Conservation (phyloP, 169 alveolate genomes). For the Theileria parva region DNA sequence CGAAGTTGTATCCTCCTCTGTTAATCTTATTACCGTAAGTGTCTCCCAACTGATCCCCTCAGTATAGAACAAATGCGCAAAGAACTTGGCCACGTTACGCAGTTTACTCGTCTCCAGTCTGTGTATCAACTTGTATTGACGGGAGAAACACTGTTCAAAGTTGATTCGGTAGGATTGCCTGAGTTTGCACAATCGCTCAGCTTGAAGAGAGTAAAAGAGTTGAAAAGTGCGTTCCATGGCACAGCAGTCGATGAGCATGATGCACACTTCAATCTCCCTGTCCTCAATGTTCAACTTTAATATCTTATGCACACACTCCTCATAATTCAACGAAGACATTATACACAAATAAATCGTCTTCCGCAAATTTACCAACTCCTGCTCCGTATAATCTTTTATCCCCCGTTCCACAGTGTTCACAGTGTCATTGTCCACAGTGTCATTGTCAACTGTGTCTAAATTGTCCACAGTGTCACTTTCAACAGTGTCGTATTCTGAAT, state of each 20-base stretch:
- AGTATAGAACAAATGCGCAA: conserved; percentile 92
- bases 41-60: conserved; percentile 83
- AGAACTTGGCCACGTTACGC: conserved; percentile 95
- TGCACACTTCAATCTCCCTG: conserved; percentile 91
- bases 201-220: conserved; percentile 92
- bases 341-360: conserved; percentile 95
- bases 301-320: conserved; percentile 97
- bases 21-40: conserved; percentile 86
- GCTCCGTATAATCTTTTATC: conserved; percentile 90
- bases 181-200: conserved; percentile 93
- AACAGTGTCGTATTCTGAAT: conserved; percentile 79
- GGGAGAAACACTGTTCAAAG: conserved; percentile 85
- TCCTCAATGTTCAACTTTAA: conserved; percentile 93
- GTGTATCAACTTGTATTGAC: conserved; percentile 85
- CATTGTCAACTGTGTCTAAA: conserved; percentile 62
- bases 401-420: conserved; percentile 63
- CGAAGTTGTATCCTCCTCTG: conserved; percentile 97
- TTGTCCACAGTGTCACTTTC: conserved; percentile 75
- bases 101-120: conserved; percentile 96
- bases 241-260: conserved; percentile 97
- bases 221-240: conserved; percentile 98
- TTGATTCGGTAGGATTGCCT: conserved; percentile 89
- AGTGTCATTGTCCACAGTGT: conserved; percentile 39
- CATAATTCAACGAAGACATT: conserved; percentile 95
- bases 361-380: conserved; percentile 91